Evolutionary conservation across 1,139 yeast genomes (phyloP), one percentile per base, ranked within the genome.

Genomic region (Yamadazyma friedrichii): DNA sequence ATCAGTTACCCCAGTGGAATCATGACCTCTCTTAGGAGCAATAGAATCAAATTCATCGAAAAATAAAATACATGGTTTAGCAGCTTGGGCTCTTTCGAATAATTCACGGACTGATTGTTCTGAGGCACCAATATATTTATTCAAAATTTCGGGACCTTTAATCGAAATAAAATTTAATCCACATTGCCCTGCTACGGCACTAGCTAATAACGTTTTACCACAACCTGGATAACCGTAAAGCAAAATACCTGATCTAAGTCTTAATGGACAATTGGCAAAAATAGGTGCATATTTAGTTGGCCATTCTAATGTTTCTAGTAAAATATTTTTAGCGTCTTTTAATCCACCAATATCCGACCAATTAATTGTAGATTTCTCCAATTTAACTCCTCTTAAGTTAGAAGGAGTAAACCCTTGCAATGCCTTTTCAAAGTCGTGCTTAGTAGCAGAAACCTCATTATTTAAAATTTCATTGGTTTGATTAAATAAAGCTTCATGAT

Each of bases 1-100:
- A 60, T 93, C 98, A 1, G 98, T 93, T 4, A 93, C 98, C 46
- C 98, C 98, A 0, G 98, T 91, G 2, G 96, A 87, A 57, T 93
- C 98, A 57, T 91, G 98, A 1, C 98, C 98, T 71, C 98, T 82
- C 61, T 91, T 91, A 1, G 98, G 98, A 0, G 98, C 98, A 56
- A 93, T 88, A 0, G 98, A 88, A 53, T 93, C 98, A 61, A 93
- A 89, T 59, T 93, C 98, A 62, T 93, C 98, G 62, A 93, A 93
- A 59, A 93, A 93, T 43, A 93, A 65, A 33, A 93, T 84, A 58
- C 98, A 93, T 1, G 98, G 98, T 55, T 86, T 88, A 2, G 96
- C 96, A 35, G 96, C 82, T 59, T 86, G 91, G 0, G 98, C 99
- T 32, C 96, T 74, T 52, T 89, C 97, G 61, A 93, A 93, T 41